Conservation (phyloP, 495 filamentous ascomycete genomes). For the Xanthoparmelia taractica region DNA sequence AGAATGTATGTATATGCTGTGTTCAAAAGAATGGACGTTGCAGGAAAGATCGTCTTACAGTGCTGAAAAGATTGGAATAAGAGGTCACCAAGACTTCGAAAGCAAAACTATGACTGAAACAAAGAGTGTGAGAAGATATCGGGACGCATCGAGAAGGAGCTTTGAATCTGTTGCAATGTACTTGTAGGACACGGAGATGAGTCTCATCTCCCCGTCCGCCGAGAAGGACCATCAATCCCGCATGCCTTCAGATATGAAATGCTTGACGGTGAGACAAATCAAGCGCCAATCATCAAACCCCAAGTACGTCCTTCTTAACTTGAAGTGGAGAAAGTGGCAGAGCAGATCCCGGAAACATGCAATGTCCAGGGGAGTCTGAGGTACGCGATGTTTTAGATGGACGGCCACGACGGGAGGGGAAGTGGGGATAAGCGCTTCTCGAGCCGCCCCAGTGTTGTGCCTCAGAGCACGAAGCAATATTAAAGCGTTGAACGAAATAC, state of each 20-base stretch:
- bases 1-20: neutral
- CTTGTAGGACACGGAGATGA: neutral
- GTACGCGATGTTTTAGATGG: constrained; percentile 12
- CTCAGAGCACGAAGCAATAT: neutral
- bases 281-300: constrained; percentile 1
- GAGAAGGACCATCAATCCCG: neutral
- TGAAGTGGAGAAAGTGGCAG: neutral
- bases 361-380: constrained; percentile 5
- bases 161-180: neutral
- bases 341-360: constrained; percentile 1
- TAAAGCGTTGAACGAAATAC: neutral
- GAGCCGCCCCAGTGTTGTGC: constrained; percentile 7
- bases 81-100: constrained; percentile 1
- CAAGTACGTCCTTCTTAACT: neutral
- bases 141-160: neutral
- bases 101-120: constrained; percentile 9
- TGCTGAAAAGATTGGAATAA: constrained; percentile 4
- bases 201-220: neutral
- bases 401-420: too few relatives aligned
- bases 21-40: constrained; percentile 5
- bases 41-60: neutral
- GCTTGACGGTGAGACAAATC: neutral
- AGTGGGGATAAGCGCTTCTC: constrained; percentile 1
- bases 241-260: neutral
- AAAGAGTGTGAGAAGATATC: constrained; percentile 3